phyloP scores from a whole-genome alignment of 2,329 filamentous ascomycete species.

The Pestalotiopsis sp. region DNA sequence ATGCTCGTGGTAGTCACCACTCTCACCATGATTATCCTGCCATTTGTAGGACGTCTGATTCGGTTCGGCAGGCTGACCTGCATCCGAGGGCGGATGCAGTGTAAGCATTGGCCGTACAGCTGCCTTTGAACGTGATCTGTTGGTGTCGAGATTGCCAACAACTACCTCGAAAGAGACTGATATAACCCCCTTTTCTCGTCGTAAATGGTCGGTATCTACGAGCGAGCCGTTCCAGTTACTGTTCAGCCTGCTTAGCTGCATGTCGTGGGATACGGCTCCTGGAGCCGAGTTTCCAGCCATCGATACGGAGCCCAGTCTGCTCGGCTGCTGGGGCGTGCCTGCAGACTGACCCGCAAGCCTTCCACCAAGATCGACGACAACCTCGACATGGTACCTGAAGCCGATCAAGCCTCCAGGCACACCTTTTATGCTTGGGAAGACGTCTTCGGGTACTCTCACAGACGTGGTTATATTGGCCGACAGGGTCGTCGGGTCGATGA shows the following conservation, averaged over 20 bases:
- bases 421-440: conserved; percentile 86
- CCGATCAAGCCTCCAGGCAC: conserved; percentile 93
- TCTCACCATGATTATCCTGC: conserved; percentile 31
- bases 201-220: conserved; percentile 82
- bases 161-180: conserved; percentile 83
- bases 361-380: conserved; percentile 88
- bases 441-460: conserved; percentile 84
- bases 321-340: conserved; percentile 39
- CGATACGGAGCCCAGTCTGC: conserved; percentile 40
- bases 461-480: conserved; percentile 80
- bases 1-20: conserved; percentile 22
- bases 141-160: conserved; percentile 81
- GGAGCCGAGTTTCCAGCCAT: conserved; percentile 31
- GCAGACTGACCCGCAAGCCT: conserved; percentile 67
- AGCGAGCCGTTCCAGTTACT: conserved; percentile 67
- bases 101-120: conserved; percentile 23
- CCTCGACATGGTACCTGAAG: conserved; percentile 92
- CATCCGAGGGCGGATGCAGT: conserved; percentile 21
- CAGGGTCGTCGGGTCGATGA: conserved; percentile 80
- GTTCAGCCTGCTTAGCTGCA: conserved; percentile 44
- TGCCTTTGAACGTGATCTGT: conserved; percentile 27
- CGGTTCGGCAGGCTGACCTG: conserved; percentile 18
- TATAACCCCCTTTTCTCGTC: conserved; percentile 90
- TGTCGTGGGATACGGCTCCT: conserved; percentile 32
- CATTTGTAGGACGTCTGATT: conserved; percentile 29